These are phyloP conservation scores for Calonectria leucothoes DNA, from an alignment of 2,329 filamentous ascomycete species.

Conservation along the genomic window DNA sequence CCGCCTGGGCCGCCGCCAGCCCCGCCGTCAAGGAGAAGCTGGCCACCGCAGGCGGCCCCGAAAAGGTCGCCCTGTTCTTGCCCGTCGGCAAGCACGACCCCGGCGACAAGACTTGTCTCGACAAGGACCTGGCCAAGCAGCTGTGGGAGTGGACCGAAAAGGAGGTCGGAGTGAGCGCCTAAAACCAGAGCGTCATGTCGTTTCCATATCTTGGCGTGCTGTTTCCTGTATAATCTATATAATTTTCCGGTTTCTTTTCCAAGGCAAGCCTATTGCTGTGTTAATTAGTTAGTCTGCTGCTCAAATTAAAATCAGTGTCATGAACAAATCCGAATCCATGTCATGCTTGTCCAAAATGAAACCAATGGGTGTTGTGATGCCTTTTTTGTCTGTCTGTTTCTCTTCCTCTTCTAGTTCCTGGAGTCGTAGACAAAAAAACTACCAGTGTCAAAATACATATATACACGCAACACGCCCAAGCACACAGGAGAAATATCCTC, in stretches of 20 bases:
- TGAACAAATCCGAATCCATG: background rate
- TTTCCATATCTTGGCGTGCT: background rate
- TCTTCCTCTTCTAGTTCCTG: constrained; percentile 20
- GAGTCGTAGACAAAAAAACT: constrained; percentile 13
- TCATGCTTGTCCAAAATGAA: background rate
- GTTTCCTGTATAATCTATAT: background rate
- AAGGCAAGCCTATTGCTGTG: background rate
- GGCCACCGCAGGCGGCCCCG: constrained; percentile 13
- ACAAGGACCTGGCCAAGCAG: constrained; percentile 45
- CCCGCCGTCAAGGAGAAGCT: constrained; percentile 30
- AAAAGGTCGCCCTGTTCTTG: constrained; percentile 41
- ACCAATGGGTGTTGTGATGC: constrained; percentile 13
- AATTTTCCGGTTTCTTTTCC: background rate
- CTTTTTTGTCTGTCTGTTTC: constrained; percentile 26
- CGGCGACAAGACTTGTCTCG: constrained; percentile 36
- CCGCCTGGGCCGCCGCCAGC: constrained; percentile 46
- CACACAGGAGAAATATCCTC: background rate
- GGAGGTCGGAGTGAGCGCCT: constrained; percentile 23
- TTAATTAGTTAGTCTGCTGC: background rate
- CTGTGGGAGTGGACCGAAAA: constrained; percentile 54
- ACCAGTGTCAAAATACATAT: constrained; percentile 38
- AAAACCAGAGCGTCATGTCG: too few relatives aligned
- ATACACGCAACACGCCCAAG: constrained; percentile 35
- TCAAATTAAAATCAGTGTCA: background rate
- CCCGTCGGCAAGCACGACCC: constrained; percentile 41